Evolutionary conservation across 2,329 filamentous ascomycete species (phyloP), one percentile per base, ranked within the genome.

Genomic region (Tolypocladium ovalisporum): DNA sequence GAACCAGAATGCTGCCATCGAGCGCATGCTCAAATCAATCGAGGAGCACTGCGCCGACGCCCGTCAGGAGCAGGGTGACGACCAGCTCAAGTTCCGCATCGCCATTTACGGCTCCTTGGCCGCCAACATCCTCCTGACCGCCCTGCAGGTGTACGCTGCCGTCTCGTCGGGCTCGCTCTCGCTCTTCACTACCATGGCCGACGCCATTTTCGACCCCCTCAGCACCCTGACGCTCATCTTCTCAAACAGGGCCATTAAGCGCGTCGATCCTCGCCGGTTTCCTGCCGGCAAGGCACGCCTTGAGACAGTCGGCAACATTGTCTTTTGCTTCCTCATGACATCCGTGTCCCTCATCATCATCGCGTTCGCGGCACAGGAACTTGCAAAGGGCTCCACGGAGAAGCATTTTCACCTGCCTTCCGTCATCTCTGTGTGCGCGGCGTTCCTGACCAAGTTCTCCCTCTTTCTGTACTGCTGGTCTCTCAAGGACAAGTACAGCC

Each of bases 111-210:
- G 82, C 19, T 85, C 82, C 40, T 90, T 97, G 64, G 82, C 75
- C 1, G 93, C 92, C 59, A 97, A 97, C 66, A 71, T 97, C 57
- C 61, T 88, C 34, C 80, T 99, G 7, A 85, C 92, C 0, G 79
- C 79, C 4, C 79, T 99, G 22, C 94, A 99, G 73, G 76, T 97
- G 40, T 99, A 95, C 69, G 94, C 87, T 49, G 94, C 94, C 60
- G 82, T 90, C 52, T 84, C 88, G 0, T 96, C 92, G 0, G 85
- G 88, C 52, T 97, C 91, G n/a, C 81, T 97, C 39, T 96, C 93
- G 6, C 84, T 99, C 52, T 97, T 97, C 76, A 97, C 94, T 19
- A 99, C 93, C 61, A 96, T 96, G 89, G 93, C 92, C 19, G 94
- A 99, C 72, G 86, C 92, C 55, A 80, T 97, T 62, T 97, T 97